Percentiles rank a stretch among this genome's conserved stretches.
These are phyloP conservation scores for Rhytidiadelphus loreus DNA, from an alignment of 225 moss, liverwort and hornwort genomes.

Conservation along the genomic window DNA sequence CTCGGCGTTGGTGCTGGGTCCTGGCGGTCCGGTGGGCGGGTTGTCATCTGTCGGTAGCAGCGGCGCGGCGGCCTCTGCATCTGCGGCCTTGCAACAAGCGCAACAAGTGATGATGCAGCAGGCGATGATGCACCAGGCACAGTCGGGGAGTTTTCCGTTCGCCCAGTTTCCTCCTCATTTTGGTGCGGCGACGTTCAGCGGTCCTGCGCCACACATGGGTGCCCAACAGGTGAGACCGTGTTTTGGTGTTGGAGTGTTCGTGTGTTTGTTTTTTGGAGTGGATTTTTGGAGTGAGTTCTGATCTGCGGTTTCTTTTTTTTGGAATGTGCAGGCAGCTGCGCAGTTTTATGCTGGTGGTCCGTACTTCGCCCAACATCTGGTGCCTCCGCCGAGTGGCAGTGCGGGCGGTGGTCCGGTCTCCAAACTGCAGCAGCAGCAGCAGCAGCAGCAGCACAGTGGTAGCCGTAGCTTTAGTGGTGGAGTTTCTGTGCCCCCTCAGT, in stretches of 20 bases:
- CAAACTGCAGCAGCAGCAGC: constrained; percentile 36
- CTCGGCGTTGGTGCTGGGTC: constrained; percentile 18
- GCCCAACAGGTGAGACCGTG: constrained; percentile 31
- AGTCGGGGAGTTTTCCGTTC: constrained; percentile 57
- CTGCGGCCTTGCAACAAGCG: constrained; percentile 47
- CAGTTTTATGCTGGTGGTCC: constrained; percentile 59
- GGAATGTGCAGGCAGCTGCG: constrained; percentile 45
- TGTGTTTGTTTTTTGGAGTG: background rate
- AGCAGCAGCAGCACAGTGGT: constrained; percentile 19
- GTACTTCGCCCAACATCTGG: constrained; percentile 62
- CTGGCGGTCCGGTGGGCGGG: constrained; percentile 23
- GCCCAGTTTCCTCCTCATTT: constrained; percentile 58
- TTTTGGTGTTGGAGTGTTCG: background rate
- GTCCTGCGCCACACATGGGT: constrained; percentile 39
- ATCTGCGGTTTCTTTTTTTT: background rate
- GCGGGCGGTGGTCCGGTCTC: constrained; percentile 5
- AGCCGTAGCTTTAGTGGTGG: constrained; percentile 31
- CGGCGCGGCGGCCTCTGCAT: constrained; percentile 36
- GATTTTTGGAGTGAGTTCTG: background rate
- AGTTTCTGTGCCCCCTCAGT: constrained; percentile 28
- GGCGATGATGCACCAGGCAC: constrained; percentile 64
- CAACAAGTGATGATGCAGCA: constrained; percentile 38
- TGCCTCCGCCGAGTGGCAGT: constrained; percentile 32
- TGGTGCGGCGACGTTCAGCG: constrained; percentile 40
- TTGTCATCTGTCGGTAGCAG: constrained; percentile 3